Base-by-base conservation (phyloP, 2,329 filamentous ascomycete species). In the Hypoxylon sp. region DNA sequence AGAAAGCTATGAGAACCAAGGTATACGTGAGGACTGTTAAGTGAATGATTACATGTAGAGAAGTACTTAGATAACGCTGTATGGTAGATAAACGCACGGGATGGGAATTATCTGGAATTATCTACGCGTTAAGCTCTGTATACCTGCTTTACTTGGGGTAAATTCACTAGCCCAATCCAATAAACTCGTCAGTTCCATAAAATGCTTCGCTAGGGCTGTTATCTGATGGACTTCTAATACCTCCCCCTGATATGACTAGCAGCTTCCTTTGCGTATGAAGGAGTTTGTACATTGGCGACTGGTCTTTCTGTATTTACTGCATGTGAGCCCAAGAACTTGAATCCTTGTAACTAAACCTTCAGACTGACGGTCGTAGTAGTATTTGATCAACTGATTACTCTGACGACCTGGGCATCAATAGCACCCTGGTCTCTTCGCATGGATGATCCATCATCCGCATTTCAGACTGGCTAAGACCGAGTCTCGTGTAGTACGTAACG, bases 401-500 rank as follows among this genome's bases (percentile, higher is more conserved):
- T n/a, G 36, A 40, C 16, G 18, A 40, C 16, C 16, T 11, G n/a
- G 20, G 2, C 16, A 11, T 18, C 36, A 8, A 18, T 20, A 40
- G 16, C 36, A 40, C 16, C 4, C 36, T 40, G 20, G 11, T 40
- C 36, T 40, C 36, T 40, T 40, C 36, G 36, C 36, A 7, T 20
- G 36, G 36, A 40, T 54, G 20, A 53, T 44, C 38, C 26, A 40
- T 54, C 14, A 53, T 44, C 38, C 26, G 26, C 30, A 30, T 54
- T 26, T 55, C 36, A 51, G 42, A 53, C 40, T 26, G 26, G 52
- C 48, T 44, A 30, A 16, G 44, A 7, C 32, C 30, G 36, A 48
- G 44, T 42, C 42, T 40, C 32, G 20, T 60, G 24, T 32, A 44
- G 49, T 42, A 52, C 52, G 50, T 32, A 38, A 33, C 55, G 42